These are phyloP conservation scores for Cyclocybe aegerita DNA, from an alignment of 768 basidiomycete genomes.

Conservation along the genomic window DNA sequence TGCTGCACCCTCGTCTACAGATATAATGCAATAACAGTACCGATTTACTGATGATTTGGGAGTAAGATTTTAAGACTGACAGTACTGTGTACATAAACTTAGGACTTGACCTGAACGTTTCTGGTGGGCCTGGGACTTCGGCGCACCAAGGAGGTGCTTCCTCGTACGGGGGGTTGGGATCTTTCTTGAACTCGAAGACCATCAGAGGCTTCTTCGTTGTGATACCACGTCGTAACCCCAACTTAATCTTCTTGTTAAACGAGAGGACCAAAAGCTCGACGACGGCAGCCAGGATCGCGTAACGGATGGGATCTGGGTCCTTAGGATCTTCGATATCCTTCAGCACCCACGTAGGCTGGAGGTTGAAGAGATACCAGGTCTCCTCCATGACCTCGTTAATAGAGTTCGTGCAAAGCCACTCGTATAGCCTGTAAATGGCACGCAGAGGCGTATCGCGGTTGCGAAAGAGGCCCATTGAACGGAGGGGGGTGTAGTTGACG, in stretches of 20 bases:
- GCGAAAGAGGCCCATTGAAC: constrained; percentile 1
- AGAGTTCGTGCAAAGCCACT: background rate
- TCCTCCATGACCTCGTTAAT: constrained; percentile 10
- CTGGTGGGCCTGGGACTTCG: background rate
- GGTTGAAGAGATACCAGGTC: constrained; percentile 9
- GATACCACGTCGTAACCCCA: constrained; percentile 13
- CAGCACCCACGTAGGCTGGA: constrained; percentile 7
- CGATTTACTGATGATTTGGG: no score
- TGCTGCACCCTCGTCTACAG: no score
- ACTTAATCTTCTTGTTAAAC: constrained; percentile 12
- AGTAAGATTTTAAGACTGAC: no score
- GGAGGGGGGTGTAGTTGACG: constrained; percentile 6
- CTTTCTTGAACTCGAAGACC: background rate
- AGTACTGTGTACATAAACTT: no score
- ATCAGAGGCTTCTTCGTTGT: constrained; percentile 2
- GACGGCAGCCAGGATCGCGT: constrained; percentile 7
- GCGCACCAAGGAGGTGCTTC: constrained; percentile 4
- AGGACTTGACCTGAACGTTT: no score
- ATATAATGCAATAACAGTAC: no score
- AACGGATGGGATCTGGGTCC: constrained; percentile 7
- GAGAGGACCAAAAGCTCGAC: constrained; percentile 8
- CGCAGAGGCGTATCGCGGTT: constrained; percentile 9
- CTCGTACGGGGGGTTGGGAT: constrained; percentile 7
- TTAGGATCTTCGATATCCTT: constrained; percentile 12
- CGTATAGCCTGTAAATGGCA: constrained; percentile 10